These are phyloP conservation scores for Cytospora leucostoma DNA, from an alignment of 2,329 filamentous ascomycete genomes.

Conservation along the genomic window DNA sequence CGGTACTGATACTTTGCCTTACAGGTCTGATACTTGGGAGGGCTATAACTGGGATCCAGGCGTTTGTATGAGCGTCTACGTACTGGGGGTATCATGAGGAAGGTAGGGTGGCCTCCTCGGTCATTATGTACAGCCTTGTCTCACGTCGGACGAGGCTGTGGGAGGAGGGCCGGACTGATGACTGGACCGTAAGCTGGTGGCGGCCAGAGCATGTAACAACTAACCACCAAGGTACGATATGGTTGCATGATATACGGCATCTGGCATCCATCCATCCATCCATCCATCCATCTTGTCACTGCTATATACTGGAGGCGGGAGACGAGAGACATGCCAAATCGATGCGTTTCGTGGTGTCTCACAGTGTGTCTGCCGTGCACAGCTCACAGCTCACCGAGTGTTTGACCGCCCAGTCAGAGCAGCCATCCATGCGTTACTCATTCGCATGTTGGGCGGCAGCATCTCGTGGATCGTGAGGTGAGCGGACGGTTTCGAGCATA, in stretches of 20 bases:
- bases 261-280: too few species aligned
- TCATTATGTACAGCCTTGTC: background rate
- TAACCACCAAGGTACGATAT: background rate
- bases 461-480: slow-evolving; percentile 1
- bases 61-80: slow-evolving; percentile 61
- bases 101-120: background rate
- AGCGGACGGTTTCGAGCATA: slow-evolving; percentile 3
- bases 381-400: background rate
- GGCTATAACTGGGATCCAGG: slow-evolving; percentile 73
- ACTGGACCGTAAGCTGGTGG: background rate
- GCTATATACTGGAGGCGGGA: background rate
- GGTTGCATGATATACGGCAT: background rate
- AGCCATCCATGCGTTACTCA: background rate
- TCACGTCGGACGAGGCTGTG: background rate
- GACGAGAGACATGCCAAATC: background rate
- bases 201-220: background rate
- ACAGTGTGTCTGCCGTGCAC: background rate
- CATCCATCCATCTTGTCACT: background rate
- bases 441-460: background rate
- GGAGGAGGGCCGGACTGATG: background rate
- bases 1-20: slow-evolving; percentile 32
- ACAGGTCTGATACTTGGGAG: slow-evolving; percentile 67
- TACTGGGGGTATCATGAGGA: background rate
- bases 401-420: background rate
- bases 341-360: background rate